Base-by-base conservation (phyloP, 768 basidiomycete genomes). In the Termitomyces sp. region DNA sequence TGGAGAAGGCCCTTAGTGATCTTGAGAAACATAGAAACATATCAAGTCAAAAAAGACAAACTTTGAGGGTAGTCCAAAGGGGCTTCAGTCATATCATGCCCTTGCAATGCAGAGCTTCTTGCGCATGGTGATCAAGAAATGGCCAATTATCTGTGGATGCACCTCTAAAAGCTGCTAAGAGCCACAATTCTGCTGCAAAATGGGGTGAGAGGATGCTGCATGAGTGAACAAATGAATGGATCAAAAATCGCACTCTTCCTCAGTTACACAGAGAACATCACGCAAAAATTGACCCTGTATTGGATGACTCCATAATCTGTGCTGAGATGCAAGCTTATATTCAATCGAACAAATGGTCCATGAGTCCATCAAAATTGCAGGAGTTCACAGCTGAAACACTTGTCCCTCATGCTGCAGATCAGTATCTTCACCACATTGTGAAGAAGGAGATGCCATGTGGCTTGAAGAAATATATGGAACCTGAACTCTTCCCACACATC, bases 301-400 rank as follows among this genome's bases (percentile, higher is more conserved):
- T 71, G 22, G 42, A 63, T 29, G 69, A 73, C 48, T 69, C 71
- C 13, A 54, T 13, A 4, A 66, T 72, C 47, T 7, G 16, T 13
- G 69, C 66, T 20, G 72, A 71, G 51, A 56, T 73, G 15, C 56
- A 66, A 1, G 56, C 70, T 29, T 75, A 62, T 59, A 18, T 73
- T 22, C 61, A 66, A 5, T 68, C 69, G 26, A 65, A 75, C 48
- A 74, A 74, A 62, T 71, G 73, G 74, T 54, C 68, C 37, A 71
- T 73, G 58, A 51, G 70, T 60, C 72, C 72, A 10, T 57, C 47
- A 34, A 76, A 72, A 59, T 55, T 76, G 29, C 62, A 47, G 0
- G 60, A 39, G 18, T 39, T n/a, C 37, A 18, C 18, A 39, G 37
- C 18, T 15, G 7, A 6, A 39, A 18, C 16, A 67, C 44, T 71